Base-by-base conservation (phyloP, 192 early-diverging fungal genomes). In the Rhizoclosmatium sp. region DNA sequence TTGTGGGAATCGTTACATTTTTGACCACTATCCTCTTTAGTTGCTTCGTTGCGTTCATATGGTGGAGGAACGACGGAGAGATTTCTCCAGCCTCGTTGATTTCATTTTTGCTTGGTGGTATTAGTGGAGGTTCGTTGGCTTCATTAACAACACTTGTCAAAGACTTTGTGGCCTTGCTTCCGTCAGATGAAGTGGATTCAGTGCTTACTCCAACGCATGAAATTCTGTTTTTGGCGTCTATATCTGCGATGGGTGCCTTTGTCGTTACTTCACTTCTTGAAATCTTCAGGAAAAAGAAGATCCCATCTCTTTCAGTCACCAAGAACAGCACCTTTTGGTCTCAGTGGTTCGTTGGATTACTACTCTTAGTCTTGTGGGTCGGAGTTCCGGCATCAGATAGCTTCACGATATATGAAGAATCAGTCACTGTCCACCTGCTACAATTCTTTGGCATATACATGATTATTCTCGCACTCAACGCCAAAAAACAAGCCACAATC, bases 371-470 rank as follows among this genome's bases (percentile, higher is more conserved):
- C 41, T 61, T 90, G 14, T 92, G 94, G 72, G 85, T 87, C 12
- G 78, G 92, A 48, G 88, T 90, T 0, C 93, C 95, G 59, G 91
- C 89, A 0, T 97, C 96, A 4, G 96, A 99, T 84, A 96, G 93
- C 78, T 97, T 93, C 78, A 96, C 94, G 1, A 88, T 97, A 45
- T 92, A 87, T 86, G 96, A 99, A 84, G 95, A 98, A 76, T 83
- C 86, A 47, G 86, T 94, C 39, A 87, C 91, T 19, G 79, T 88
- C 0, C 92, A 91, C 76, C 81, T 95, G 16, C 65, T 92, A 4
- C 92, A 93, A 67, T 90, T 93, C 1, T 89, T 95, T 73, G 87
- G 89, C 2, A 45, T 89, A 45, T 76, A 83, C 76, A 79, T 85
- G 47, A 61, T 73, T 81, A 69, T 82, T 9, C 72, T 69, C 58